Base-by-base conservation (phyloP, 2,329 filamentous ascomycete genomes). In the Aspergillus alliaceus region DNA sequence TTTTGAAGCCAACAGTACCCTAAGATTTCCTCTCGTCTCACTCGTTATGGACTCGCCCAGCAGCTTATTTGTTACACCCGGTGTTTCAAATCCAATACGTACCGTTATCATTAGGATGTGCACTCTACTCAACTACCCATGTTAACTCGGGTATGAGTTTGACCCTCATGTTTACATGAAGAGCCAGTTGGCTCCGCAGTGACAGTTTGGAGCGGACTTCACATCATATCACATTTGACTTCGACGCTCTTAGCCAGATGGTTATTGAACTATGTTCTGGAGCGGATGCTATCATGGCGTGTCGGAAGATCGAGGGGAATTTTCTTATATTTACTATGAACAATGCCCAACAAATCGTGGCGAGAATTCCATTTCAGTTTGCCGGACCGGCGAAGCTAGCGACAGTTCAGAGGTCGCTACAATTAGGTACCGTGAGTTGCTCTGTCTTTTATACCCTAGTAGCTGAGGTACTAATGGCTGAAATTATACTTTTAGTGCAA, bases 331-430 rank as follows among this genome's bases (percentile, higher is more conserved):
- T 80, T 53, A 67, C 66, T 18, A 68, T 75, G 40, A 64, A 80
- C 48, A 73, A 77, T 64, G 72, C 54, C 7, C 65, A 64, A 58
- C 63, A 60, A 22, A 55, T 79, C 20, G 72, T 80, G 15, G 79
- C 75, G 2, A 75, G 72, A 62, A 55, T 80, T n/a, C 77, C 76
- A 2, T 78, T 75, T 61, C 54, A 54, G 3, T 44, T 76, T 32
- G 73, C 75, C 59, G 77, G 76, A 9, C 75, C 74, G 8, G 47
- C 64, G 39, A 67, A 63, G 40, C 64, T 77, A 20, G 70, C 67
- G 0, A 79, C 75, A 4, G 69, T 66, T 79, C 77, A 25, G 75
- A 80, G 64, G 76, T 80, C 60, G 78, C 79, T 27, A 80, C 77
- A 1, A 75, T 80, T 48, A 64, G 64, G 47, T 80, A 75, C 58